Evolutionary conservation across 768 basidiomycete genomes (phyloP).

Genomic region (Paxillus ammoniavirescens): DNA sequence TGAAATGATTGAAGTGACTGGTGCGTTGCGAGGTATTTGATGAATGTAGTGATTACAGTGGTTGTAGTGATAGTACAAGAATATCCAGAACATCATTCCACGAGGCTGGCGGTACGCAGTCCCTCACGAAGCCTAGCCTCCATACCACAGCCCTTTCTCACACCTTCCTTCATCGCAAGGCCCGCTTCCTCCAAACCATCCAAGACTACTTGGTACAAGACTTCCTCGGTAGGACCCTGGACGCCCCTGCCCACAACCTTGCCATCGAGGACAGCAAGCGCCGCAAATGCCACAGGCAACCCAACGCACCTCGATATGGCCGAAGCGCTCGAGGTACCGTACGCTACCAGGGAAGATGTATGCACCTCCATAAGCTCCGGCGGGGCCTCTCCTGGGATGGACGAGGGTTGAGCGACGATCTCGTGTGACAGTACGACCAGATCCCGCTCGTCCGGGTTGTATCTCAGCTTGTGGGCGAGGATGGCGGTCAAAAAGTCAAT

Average conservation of each 20-base stretch:
- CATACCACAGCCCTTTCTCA: constrained; percentile 46
- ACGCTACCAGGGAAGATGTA: constrained; percentile 63
- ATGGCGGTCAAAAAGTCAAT: constrained; percentile 75
- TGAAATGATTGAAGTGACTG: no score
- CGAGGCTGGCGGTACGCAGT: constrained; percentile 10
- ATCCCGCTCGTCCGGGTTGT: constrained; percentile 72
- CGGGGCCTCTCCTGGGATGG: constrained; percentile 4
- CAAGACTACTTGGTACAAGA: constrained; percentile 64
- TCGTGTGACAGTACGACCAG: constrained; percentile 87
- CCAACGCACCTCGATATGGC: constrained; percentile 95
- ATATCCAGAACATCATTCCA: not conserved
- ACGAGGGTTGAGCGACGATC: constrained; percentile 48
- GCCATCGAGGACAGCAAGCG: constrained; percentile 68
- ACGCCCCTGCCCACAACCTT: constrained; percentile 56
- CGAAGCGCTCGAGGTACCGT: constrained; percentile 56
- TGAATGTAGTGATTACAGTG: no score
- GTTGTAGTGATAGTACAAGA: not conserved
- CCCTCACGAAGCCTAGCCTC: constrained; percentile 33
- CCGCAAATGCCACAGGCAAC: constrained; percentile 82
- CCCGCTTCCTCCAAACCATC: constrained; percentile 51
- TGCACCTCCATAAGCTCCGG: constrained; percentile 47
- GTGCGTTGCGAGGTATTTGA: no score
- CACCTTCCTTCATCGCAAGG: constrained; percentile 38
- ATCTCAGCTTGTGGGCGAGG: constrained; percentile 69
- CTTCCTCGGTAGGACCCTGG: constrained; percentile 58